Evolutionary conservation across 106 monocot genomes (phyloP).

Genomic region (Dendrobium catenatum): DNA sequence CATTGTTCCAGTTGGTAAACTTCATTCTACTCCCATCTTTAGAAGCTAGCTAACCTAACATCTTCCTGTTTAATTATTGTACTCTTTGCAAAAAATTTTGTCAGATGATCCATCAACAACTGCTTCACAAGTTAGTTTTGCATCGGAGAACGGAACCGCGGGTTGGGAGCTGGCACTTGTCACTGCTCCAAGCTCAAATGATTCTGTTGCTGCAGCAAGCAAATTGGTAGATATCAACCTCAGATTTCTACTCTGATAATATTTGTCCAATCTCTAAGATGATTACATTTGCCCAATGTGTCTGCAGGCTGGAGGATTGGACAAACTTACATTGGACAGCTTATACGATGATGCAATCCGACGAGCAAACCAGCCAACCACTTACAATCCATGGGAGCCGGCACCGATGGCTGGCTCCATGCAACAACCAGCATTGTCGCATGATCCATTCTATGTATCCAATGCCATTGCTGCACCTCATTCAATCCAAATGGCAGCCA

Average conservation of each 20-base stretch:
- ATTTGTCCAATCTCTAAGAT: neutral
- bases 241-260: neutral
- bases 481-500: slow-evolving; percentile 68
- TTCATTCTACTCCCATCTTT: neutral
- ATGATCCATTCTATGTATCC: slow-evolving; percentile 76
- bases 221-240: slow-evolving; percentile 48
- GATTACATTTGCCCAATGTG: neutral
- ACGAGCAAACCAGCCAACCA: slow-evolving; percentile 51
- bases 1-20: slow-evolving; percentile 81
- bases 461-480: slow-evolving; percentile 40
- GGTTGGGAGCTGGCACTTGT: slow-evolving; percentile 96
- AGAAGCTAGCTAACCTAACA: neutral
- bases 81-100: neutral
- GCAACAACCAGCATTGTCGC: slow-evolving; percentile 22
- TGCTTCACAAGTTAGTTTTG: slow-evolving; percentile 20
- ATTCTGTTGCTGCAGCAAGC: slow-evolving; percentile 55
- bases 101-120: slow-evolving; percentile 44
- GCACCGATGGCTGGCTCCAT: slow-evolving; percentile 13
- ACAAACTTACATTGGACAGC: slow-evolving; percentile 81
- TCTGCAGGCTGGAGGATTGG: slow-evolving; percentile 71
- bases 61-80: slow-evolving; percentile 8
- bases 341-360: slow-evolving; percentile 75
- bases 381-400: slow-evolving; percentile 89
- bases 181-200: slow-evolving; percentile 78
- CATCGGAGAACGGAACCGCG: slow-evolving; percentile 35